phyloP scores from a whole-genome alignment of 768 basidiomycete species.

The Hericium rajendrae region DNA sequence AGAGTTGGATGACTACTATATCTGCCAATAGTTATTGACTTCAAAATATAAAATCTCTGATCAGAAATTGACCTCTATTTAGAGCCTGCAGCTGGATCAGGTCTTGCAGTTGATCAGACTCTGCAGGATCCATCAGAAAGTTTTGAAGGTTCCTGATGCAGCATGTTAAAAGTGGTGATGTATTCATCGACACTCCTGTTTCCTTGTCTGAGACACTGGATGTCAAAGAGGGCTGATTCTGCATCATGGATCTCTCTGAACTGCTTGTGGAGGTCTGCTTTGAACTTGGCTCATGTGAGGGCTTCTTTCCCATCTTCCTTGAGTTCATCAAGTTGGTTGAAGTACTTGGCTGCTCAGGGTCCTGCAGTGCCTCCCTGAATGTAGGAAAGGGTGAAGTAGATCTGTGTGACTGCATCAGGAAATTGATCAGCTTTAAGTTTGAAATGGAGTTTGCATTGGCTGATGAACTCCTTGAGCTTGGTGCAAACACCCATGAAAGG shows the following conservation, averaged over 20 bases:
- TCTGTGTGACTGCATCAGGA: neutral
- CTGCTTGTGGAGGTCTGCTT: neutral
- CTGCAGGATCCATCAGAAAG: too few species aligned
- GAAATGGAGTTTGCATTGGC: neutral
- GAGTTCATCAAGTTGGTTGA: neutral
- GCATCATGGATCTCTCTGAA: neutral
- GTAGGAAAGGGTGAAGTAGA: slow-evolving; percentile 1
- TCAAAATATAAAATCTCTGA: too few species aligned
- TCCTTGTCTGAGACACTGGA: neutral
- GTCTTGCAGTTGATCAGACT: too few species aligned
- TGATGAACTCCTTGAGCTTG: neutral
- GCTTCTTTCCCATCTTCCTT: neutral
- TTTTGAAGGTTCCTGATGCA: too few species aligned
- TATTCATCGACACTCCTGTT: neutral
- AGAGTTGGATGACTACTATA: too few species aligned
- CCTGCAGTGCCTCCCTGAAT: neutral
- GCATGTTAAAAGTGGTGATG: neutral
- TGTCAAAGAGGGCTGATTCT: neutral
- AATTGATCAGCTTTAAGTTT: neutral
- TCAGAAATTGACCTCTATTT: too few species aligned
- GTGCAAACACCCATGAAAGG: neutral
- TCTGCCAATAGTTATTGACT: too few species aligned
- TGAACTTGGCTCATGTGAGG: neutral
- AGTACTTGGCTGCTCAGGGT: neutral
- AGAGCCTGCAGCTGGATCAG: too few species aligned